Evolutionary conservation across 2,329 filamentous ascomycete species (phyloP).

Genomic region (Septoria petroselini): DNA sequence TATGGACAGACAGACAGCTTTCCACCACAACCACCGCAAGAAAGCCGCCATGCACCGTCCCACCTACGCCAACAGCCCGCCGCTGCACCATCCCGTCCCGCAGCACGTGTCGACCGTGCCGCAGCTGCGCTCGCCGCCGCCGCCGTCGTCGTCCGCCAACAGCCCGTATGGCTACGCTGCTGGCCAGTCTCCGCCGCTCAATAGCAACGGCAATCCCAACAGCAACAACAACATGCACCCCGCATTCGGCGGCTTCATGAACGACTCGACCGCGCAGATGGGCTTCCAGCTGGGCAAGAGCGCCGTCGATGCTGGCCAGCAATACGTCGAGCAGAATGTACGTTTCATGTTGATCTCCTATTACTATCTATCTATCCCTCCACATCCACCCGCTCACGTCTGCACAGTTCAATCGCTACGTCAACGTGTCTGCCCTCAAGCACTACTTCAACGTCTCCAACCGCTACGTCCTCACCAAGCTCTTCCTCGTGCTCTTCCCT

Average conservation of each 20-base stretch:
- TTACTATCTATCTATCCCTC: background rate
- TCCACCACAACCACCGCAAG: conserved; percentile 6
- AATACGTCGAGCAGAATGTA: conserved; percentile 95
- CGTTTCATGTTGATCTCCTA: conserved; percentile 40
- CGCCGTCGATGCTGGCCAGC: conserved; percentile 85
- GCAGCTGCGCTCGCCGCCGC: conserved; percentile 89
- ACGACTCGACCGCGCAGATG: conserved; percentile 90
- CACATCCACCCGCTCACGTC: background rate
- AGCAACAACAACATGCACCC: conserved; percentile 45
- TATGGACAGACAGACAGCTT: conserved; percentile 3
- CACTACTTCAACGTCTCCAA: conserved; percentile 99
- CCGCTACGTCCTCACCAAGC: conserved; percentile 89
- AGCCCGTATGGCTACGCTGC: conserved; percentile 64
- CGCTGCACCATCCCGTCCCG: conserved; percentile 92
- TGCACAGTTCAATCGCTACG: conserved; percentile 68
- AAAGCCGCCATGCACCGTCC: conserved; percentile 73
- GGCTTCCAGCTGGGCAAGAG: conserved; percentile 91
- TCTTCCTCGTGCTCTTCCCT: conserved; percentile 89
- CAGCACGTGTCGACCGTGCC: conserved; percentile 98
- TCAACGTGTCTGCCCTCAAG: conserved; percentile 89
- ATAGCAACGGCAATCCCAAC: conserved; percentile 26
- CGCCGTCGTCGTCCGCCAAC: conserved; percentile 66
- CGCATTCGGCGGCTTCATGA: conserved; percentile 89
- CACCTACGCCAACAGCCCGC: conserved; percentile 78
- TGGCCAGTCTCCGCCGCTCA: conserved; percentile 52